Base-by-base conservation (phyloP, 352 stramenopile genomes). In the Phytophthora pini region DNA sequence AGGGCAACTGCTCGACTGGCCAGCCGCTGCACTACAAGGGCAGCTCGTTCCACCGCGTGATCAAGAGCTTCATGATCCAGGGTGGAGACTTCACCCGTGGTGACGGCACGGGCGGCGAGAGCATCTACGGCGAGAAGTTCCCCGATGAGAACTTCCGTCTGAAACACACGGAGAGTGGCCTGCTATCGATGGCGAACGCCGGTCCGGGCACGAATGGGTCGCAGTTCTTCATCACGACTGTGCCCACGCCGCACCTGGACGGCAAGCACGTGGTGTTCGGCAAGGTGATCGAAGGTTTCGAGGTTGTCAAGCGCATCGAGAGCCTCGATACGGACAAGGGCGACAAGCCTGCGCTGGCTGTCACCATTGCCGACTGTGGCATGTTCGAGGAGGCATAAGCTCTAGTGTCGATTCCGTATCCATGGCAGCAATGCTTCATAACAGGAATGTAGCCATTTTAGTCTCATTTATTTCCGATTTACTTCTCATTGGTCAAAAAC, bases 231-330 rank as follows among this genome's bases (percentile, higher is more conserved):
- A 92, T 99, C 72, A 97, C 89, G 74, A 93, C 90, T 24, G 86
- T 93, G 63, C 76, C 96, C 49, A 99, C 96, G 61, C 89, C 95
- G 31, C 98, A 98, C 76, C 84, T 99, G 51, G 97, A 99, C 70
- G 94, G 92, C 68, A 99, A 98, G 81, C 98, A 99, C 88, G 95
- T 99, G 36, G 98, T 99, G 5, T 99, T 99, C 77, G 97, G 97
- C 39, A 87, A 90, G 62, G 93, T 98, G 9, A 77, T 97, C 22
- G 89, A 97, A 36, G 92, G 94, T 43, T 88, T 95, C 65, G 91
- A 98, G 61, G 65, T 98, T 52, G 83, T 99, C 20, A 92, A 95
- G 77, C 85, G 78, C 55, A 86, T 99, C 58, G 98, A 99, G 73
- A 75, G 74, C 34, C 63, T 90, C n/a, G 76, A 96, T 38, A 97